phyloP scores from a whole-genome alignment of 2,329 filamentous ascomycete species.

The Arthrinium phaeospermum region DNA sequence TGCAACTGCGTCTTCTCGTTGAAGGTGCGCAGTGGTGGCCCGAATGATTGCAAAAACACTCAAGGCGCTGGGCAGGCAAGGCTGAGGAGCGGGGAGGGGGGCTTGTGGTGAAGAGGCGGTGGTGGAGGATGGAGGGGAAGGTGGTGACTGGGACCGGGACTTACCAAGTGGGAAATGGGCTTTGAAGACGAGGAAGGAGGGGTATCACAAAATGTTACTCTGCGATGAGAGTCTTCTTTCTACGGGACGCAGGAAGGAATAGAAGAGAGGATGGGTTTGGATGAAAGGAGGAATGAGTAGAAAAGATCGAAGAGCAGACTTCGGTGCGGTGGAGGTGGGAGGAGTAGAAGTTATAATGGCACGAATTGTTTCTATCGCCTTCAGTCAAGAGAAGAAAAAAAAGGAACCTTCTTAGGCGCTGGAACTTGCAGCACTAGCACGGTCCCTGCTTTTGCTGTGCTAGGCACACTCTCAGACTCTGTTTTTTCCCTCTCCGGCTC shows the following conservation, averaged over 20 bases:
- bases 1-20: not conserved
- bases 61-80: conserved; percentile 18
- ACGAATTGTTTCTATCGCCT: conserved; percentile 17
- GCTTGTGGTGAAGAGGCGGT: not conserved
- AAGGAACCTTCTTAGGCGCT: conserved; percentile 3
- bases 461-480: conserved; percentile 1
- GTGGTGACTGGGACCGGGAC: conserved; percentile 1
- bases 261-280: conserved; percentile 8
- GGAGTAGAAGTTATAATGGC: conserved; percentile 20
- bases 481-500: not conserved
- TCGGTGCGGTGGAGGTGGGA: conserved; percentile 17
- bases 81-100: conserved; percentile 21
- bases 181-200: conserved; percentile 24
- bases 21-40: not conserved
- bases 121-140: not conserved
- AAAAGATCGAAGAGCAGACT: conserved; percentile 13
- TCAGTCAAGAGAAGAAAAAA: conserved; percentile 12
- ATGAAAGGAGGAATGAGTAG: conserved; percentile 18
- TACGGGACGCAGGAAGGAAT: conserved; percentile 12
- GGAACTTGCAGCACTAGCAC: conserved; percentile 17
- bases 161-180: conserved; percentile 20
- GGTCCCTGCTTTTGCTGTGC: conserved; percentile 18
- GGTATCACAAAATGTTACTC: conserved; percentile 21
- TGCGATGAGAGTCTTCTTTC: conserved; percentile 20
- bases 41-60: not conserved